Conservation (phyloP, 2,329 filamentous ascomycete species). For the Colletotrichum godetiae region DNA sequence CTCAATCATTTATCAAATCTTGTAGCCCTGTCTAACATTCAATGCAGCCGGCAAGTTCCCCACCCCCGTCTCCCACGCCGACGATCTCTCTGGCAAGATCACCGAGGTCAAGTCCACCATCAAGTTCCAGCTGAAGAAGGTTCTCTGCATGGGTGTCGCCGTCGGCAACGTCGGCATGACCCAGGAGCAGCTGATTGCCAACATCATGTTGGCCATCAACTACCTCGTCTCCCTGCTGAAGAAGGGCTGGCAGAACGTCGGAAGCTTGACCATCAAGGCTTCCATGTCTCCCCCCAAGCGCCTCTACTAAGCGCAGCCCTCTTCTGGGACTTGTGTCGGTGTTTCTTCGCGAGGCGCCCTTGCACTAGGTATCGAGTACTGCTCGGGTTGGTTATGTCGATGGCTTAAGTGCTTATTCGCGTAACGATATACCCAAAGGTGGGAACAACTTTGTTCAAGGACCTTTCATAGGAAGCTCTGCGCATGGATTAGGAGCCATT, state of each 20-base stretch:
- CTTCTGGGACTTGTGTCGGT: neutral
- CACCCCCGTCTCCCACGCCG: constrained; percentile 95
- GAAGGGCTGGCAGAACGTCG: constrained; percentile 99
- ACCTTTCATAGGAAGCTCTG: constrained; percentile 32
- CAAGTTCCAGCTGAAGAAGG: constrained; percentile 99
- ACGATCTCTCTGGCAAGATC: constrained; percentile 95
- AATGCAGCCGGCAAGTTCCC: constrained; percentile 96
- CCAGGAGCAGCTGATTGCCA: constrained; percentile 93
- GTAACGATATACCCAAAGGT: neutral
- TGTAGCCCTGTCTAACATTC: constrained; percentile 40
- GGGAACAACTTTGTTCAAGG: constrained; percentile 7
- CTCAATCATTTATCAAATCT: too few relatives aligned
- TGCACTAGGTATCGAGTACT: constrained; percentile 10
- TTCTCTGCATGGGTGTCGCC: constrained; percentile 99
- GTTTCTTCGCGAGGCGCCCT: constrained; percentile 18
- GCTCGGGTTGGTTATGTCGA: constrained; percentile 14
- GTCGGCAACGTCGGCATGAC: constrained; percentile 99
- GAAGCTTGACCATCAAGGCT: constrained; percentile 99
- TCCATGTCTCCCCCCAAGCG: constrained; percentile 99
- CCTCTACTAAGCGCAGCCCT: constrained; percentile 78
- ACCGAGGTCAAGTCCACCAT: constrained; percentile 99
- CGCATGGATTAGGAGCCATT: constrained; percentile 30
- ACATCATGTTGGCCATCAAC: constrained; percentile 99
- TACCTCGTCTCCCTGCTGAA: constrained; percentile 99
- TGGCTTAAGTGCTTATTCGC: constrained; percentile 15